Conservation (phyloP, 1,284 basidiomycete genomes). For the Paramarasmius palmivorus region DNA sequence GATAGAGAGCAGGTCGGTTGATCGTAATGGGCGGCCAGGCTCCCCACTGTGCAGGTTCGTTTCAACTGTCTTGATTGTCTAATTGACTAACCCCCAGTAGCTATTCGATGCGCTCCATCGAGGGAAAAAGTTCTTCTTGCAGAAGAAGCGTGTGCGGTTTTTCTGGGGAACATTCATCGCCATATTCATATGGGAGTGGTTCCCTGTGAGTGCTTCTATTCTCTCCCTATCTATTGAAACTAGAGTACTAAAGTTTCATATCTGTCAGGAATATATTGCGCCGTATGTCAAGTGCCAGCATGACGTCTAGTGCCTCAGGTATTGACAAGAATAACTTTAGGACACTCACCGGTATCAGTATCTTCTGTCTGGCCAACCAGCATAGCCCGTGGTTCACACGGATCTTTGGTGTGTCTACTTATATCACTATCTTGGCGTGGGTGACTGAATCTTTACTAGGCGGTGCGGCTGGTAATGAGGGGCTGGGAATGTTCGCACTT, state of each 20-base stretch:
- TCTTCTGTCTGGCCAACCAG: conserved; percentile 61
- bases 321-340: conserved; percentile 10
- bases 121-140: conserved; percentile 10
- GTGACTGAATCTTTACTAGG: conserved; percentile 20
- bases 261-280: conserved; percentile 11
- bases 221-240: conserved; percentile 38
- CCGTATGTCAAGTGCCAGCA: conserved; percentile 1
- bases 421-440: neutral
- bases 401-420: conserved; percentile 46
- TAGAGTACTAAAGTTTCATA: conserved; percentile 26
- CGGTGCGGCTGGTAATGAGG: conserved; percentile 46
- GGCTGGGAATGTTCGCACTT: conserved; percentile 49
- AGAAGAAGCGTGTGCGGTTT: conserved; percentile 34
- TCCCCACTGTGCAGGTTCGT: conserved; percentile 22
- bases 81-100: neutral
- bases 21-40: neutral
- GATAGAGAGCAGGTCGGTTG: too few relatives aligned
- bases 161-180: conserved; percentile 40
- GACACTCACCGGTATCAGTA: conserved; percentile 47
- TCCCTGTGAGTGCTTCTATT: conserved; percentile 29
- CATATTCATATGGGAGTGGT: conserved; percentile 53
- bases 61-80: neutral
- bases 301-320: neutral
- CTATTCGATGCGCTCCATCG: conserved; percentile 19
- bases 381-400: conserved; percentile 47